phyloP scores from a whole-genome alignment of 140 eudicot species.

The Bidens hawaiensis region DNA sequence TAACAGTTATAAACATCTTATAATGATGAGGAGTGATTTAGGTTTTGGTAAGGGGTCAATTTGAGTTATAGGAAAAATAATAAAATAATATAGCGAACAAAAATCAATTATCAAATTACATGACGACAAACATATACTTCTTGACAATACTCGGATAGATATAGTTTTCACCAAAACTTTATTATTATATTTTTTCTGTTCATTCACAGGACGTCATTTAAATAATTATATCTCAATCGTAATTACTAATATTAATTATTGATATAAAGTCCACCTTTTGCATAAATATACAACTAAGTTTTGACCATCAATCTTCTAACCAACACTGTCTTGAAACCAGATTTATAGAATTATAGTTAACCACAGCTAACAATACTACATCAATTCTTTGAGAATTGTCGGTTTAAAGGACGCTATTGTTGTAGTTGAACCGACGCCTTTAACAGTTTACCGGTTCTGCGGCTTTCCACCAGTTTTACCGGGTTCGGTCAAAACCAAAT shows the following conservation, averaged over 20 bases:
- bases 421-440: not conserved
- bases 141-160: not conserved
- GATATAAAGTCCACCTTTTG: not conserved
- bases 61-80: not conserved
- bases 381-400: too few species aligned
- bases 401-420: too few species aligned
- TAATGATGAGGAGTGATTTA: not conserved
- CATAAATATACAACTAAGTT: not conserved
- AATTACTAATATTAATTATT: not conserved
- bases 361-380: too few species aligned
- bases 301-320: too few species aligned
- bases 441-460: too few species aligned
- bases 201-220: not conserved
- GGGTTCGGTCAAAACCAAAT: too few species aligned
- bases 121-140: conserved; percentile 16
- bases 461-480: too few species aligned
- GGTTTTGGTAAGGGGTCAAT: conserved; percentile 12
- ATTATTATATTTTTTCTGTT: not conserved
- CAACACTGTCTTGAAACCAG: not conserved
- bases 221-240: not conserved
- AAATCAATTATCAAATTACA: conserved; percentile 14
- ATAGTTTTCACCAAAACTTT: not conserved
- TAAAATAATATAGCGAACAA: not conserved
- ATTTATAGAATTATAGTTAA: too few species aligned
- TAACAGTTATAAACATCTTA: not conserved